Percentiles rank a stretch among this genome's conserved stretches.
Evolutionary conservation across 164 flowering plant genomes (phyloP).

Genomic region (Vitis riparia): DNA sequence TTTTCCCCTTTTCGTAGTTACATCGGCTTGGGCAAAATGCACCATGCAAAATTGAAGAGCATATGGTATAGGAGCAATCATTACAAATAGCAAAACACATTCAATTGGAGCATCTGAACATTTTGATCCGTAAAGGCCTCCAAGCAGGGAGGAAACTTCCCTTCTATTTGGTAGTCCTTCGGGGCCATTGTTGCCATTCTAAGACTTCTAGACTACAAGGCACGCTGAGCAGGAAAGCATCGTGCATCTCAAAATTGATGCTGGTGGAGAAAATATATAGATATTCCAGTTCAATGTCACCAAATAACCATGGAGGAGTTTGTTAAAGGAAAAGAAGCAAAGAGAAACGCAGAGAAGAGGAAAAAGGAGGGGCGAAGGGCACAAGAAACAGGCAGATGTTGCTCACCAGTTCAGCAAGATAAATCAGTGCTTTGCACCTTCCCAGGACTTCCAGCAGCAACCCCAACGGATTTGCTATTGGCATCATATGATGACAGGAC

Average conservation of each 20-base stretch:
- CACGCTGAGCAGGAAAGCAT: background rate
- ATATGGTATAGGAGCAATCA: no score
- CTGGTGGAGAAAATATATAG: no score
- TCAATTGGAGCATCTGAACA: no score
- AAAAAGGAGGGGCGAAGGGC: background rate
- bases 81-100: no score
- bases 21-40: no score
- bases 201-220: background rate
- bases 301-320: no score
- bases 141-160: background rate
- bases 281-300: background rate
- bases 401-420: conserved; percentile 15
- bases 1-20: no score
- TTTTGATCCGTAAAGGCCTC: no score
- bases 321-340: background rate
- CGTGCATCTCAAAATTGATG: no score
- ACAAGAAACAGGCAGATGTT: no score
- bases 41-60: no score
- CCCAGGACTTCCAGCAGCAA: conserved; percentile 29
- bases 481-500: conserved; percentile 51
- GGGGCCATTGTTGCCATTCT: background rate
- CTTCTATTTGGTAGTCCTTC: background rate
- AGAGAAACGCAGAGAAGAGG: background rate
- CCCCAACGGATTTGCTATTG: conserved; percentile 26
- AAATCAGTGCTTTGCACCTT: conserved; percentile 26